Base-by-base conservation (phyloP, 1,284 basidiomycete genomes). In the Moesziomyces antarcticus region DNA sequence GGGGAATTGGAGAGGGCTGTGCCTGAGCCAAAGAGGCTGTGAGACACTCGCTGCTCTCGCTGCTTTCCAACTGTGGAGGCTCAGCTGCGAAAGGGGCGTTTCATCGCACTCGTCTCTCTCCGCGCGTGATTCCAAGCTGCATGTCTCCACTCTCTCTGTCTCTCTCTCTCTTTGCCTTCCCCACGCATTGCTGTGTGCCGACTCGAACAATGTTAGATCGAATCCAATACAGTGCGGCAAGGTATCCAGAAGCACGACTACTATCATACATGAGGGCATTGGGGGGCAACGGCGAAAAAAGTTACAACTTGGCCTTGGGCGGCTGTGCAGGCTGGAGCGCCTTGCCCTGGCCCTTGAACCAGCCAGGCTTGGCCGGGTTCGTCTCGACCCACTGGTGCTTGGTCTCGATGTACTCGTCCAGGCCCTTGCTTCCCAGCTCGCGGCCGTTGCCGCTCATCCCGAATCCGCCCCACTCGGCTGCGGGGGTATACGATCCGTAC, bases 381-480 rank as follows among this genome's bases (percentile, higher is more conserved):
- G 76, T 79, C 67, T 84, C 80, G 42, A 62, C 62, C 74, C 78
- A 84, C 41, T 82, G 56, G 55, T 83, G 81, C n/a, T 80, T 76
- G 8, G 72, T 75, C 66, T 83, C 81, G 46, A 82, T 56, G 57
- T 84, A 82, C 71, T 82, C 81, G 56, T 82, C 77, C 56, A 84
- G 58, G 11, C 82, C 82, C 49, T 82, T 75, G 47, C 61, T 66
- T 24, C 82, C 82, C 14, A 84, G 59, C 63, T 84, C 82, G 11
- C 82, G 62, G 8, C 82, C 82, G 45, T 83, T 84, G 33, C 82
- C 82, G 51, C 74, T 78, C 72, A 80, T 67, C 14, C 82, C 82
- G 48, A 72, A 83, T 7, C 82, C 82, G 47, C 82, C 82, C 82
- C 82, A 84, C 50, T 84, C 82, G 5, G 82, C 82, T 20, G 76